Evolutionary conservation across 148 eudicot species (phyloP), one percentile per base, ranked within the genome.

Genomic region (Diospyros kaki): DNA sequence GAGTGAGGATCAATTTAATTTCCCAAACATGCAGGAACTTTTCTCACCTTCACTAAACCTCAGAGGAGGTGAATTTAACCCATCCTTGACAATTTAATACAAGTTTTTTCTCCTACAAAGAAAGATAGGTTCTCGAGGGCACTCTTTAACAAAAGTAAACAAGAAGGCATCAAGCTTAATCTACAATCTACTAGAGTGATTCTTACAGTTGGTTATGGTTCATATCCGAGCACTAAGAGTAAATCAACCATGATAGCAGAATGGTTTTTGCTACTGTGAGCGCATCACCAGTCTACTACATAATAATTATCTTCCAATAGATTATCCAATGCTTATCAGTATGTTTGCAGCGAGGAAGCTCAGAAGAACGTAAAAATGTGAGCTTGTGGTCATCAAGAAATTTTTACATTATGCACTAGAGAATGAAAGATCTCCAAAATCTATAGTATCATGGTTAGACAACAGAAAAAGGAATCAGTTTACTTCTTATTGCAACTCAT

Each of bases 401-500:
- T 44, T 12, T 17, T 43, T 42, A 45, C 9, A 17, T 4, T 15
- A 63, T 42, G 44, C 39, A 41, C 40, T 14, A 60, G 40, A 59
- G 4, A 41, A 48, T 52, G 60, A 50, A 53, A 60, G 14, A 44
- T 54, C 48, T 41, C 63, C 66, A 72, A 18, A 15, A 40, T 52
- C 60, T 39, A 66, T 52, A 28, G 28, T 14, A 13, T 40, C 38
- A 28, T 45, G 46, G 9, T 78, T 18, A 50, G 18, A 51, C 38
- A 52, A 17, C 38, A 55, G 42, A 66, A 69, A 48, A 46, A 66
- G 17, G 74, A 52, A 67, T 14, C 7, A 59, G 51, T 45, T 45
- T n/a, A 10, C 9, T 41, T 68, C 13, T 73, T 51, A 42, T 73
- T 62, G 64, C 64, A 38, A 42, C 43, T 40, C 48, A 74, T 41